Conservation (phyloP, 164 flowering plant species). For the Aristolochia californica region DNA sequence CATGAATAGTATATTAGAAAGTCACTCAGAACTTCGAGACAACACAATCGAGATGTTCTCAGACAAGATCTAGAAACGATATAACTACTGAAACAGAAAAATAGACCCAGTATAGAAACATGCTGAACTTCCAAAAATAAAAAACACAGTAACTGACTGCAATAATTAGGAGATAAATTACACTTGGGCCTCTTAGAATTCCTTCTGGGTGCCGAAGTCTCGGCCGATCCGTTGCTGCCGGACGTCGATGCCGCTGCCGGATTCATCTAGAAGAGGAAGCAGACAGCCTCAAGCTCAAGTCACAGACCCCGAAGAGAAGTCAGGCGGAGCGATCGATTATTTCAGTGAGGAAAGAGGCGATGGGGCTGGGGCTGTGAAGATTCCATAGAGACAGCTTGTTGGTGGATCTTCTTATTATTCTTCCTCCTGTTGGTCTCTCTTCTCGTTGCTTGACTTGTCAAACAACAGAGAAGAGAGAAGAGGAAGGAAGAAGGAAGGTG, state of each 20-base stretch:
- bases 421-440: too few relatives aligned
- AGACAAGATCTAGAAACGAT: too few relatives aligned
- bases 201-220: slow-evolving; percentile 14
- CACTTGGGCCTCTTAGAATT: slow-evolving; percentile 27
- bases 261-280: slow-evolving; percentile 6
- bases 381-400: slow-evolving; percentile 4
- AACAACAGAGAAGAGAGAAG: background rate
- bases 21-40: background rate
- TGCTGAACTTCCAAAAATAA: background rate
- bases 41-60: too few relatives aligned
- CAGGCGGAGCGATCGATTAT: background rate
- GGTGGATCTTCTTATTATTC: background rate
- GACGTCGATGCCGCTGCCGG: slow-evolving; percentile 8
- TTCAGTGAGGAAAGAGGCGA: background rate
- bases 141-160: background rate
- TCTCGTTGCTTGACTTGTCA: too few relatives aligned
- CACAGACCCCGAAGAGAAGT: too few relatives aligned
- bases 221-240: slow-evolving; percentile 9
- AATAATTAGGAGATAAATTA: background rate
- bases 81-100: background rate
- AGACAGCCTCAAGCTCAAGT: too few relatives aligned
- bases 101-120: background rate
- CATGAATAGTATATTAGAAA: too few relatives aligned
- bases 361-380: background rate
- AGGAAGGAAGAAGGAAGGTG: background rate